Conservation (phyloP, 202 grass and related monocot genomes). For the Musa balbisiana region DNA sequence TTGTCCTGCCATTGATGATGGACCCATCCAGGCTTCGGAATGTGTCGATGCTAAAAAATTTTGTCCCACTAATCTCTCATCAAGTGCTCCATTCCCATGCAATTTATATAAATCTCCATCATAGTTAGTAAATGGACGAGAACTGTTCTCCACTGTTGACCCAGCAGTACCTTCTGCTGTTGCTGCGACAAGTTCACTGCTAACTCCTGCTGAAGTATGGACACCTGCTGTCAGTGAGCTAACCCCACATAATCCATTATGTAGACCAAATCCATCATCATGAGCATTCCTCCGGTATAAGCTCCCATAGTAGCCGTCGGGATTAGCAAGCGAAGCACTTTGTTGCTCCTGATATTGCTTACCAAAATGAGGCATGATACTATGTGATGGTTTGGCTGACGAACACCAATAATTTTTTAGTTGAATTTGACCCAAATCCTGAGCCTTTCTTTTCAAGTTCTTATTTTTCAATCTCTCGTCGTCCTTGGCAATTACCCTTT, state of each 20-base stretch:
- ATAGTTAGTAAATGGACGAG: neutral
- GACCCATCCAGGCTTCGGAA: constrained; percentile 5
- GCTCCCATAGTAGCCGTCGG: neutral
- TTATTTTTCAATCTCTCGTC: constrained; percentile 15
- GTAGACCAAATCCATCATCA: constrained; percentile 1
- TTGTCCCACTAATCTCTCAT: neutral
- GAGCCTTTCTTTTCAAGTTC: constrained; percentile 17
- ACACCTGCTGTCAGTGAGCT: neutral
- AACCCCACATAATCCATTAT: neutral
- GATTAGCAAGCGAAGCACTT: neutral
- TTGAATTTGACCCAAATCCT: neutral
- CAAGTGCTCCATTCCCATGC: constrained; percentile 3
- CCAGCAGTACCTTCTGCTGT: neutral
- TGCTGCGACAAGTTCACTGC: neutral
- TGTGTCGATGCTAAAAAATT: neutral
- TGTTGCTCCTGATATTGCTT: neutral
- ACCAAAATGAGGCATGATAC: neutral
- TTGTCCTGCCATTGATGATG: neutral
- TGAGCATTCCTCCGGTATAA: neutral
- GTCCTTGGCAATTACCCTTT: constrained; percentile 23
- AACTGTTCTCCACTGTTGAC: constrained; percentile 5
- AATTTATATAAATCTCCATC: neutral
- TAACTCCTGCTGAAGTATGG: neutral
- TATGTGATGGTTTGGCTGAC: constrained; percentile 7
- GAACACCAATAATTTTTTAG: constrained; percentile 9